Conservation (phyloP, 352 stramenopile genomes). For the Globisporangium sylvaticum region DNA sequence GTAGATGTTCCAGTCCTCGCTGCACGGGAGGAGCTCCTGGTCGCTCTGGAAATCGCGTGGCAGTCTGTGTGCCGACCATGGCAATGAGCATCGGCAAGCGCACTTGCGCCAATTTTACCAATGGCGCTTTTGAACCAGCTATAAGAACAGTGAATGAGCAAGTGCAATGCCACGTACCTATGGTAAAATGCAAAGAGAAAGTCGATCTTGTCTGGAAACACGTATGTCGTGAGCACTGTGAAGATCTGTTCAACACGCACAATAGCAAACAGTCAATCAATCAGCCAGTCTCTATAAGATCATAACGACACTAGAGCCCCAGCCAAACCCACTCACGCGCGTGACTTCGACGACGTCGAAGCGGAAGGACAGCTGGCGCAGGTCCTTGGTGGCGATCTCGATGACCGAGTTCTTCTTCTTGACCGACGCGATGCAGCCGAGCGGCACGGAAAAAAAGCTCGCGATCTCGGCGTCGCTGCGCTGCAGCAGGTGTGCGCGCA, state of each 20-base stretch:
- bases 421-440: conserved; percentile 71
- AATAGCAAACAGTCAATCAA: neutral
- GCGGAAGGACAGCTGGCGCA: conserved; percentile 69
- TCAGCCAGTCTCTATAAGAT: neutral
- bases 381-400: conserved; percentile 76
- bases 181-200: conserved; percentile 87
- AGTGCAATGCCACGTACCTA: conserved; percentile 23
- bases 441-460: conserved; percentile 70
- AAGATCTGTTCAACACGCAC: conserved; percentile 41
- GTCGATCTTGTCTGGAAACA: conserved; percentile 81
- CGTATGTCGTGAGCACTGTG: conserved; percentile 74
- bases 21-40: conserved; percentile 46
- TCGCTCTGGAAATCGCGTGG: conserved; percentile 42
- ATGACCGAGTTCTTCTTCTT: conserved; percentile 79
- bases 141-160: neutral
- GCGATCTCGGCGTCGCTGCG: conserved; percentile 63
- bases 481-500: conserved; percentile 46
- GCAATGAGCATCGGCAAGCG: too few relatives aligned
- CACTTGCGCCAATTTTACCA: too few relatives aligned
- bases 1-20: conserved; percentile 71
- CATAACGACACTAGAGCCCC: neutral
- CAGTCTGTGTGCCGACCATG: too few relatives aligned
- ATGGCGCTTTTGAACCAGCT: neutral
- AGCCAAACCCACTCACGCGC: conserved; percentile 26
- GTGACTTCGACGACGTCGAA: conserved; percentile 73